phyloP scores from a whole-genome alignment of 345 rosid species.

The Salix exigua region DNA sequence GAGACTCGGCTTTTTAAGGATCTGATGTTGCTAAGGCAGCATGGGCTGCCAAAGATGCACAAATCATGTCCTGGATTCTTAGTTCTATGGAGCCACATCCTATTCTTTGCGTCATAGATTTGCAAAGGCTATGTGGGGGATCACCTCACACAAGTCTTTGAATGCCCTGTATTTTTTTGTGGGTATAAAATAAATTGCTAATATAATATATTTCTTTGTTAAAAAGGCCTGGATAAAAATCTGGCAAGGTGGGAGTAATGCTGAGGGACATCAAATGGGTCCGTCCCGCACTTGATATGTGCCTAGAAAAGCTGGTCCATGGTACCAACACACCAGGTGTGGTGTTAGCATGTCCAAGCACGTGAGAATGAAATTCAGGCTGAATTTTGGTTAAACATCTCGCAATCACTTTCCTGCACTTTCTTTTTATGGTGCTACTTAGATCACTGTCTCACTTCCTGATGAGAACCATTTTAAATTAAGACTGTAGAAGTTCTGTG shows the following conservation, averaged over 20 bases:
- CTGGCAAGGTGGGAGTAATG: background rate
- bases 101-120: too few relatives aligned
- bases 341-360: background rate
- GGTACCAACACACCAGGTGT: background rate
- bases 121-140: too few relatives aligned
- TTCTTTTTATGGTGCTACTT: background rate
- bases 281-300: background rate
- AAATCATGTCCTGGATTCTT: too few relatives aligned
- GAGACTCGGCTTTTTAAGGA: too few relatives aligned
- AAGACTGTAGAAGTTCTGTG: background rate
- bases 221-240: too few relatives aligned
- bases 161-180: too few relatives aligned
- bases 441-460: background rate
- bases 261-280: background rate
- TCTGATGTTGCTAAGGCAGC: too few relatives aligned
- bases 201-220: too few relatives aligned
- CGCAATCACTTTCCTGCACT: background rate
- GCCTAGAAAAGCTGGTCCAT: background rate
- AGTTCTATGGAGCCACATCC: too few relatives aligned
- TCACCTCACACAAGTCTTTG: too few relatives aligned
- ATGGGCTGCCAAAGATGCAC: too few relatives aligned
- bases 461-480: background rate
- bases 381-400: background rate
- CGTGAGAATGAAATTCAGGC: background rate
- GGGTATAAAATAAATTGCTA: too few relatives aligned